Evolutionary conservation across 2,329 filamentous ascomycete species (phyloP).

Genomic region (Aspergillus floridensis): DNA sequence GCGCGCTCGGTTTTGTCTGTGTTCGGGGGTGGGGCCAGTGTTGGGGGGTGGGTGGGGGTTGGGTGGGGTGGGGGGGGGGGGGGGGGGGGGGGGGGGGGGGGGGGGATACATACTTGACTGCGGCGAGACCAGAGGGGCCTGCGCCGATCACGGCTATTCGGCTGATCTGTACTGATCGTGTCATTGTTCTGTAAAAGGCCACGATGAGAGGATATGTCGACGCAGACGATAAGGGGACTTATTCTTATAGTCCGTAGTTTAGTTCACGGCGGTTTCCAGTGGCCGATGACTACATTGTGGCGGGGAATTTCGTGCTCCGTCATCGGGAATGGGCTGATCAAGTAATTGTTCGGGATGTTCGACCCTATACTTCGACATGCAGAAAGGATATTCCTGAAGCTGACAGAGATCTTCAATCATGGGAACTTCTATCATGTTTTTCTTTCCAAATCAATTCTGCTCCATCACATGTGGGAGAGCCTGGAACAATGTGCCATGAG

Average conservation of each 20-base stretch:
- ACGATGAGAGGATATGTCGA: too few relatives aligned
- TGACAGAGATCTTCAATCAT: too few relatives aligned
- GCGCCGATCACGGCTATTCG: slow-evolving; percentile 76
- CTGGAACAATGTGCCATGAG: background rate
- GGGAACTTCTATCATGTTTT: too few relatives aligned
- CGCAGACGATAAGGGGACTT: background rate
- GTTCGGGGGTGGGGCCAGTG: too few relatives aligned
- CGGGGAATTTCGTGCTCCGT: background rate
- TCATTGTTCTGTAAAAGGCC: slow-evolving; percentile 13
- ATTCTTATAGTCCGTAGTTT: background rate
- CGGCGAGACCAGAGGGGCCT: slow-evolving; percentile 73
- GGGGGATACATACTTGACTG: slow-evolving; percentile 60
- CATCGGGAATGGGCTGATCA: background rate
- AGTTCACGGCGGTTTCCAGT: background rate
- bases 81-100: background rate
- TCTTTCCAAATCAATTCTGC: too few relatives aligned
- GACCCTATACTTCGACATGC: background rate
- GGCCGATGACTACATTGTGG: background rate
- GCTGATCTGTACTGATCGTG: slow-evolving; percentile 24
- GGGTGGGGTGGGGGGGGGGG: too few relatives aligned
- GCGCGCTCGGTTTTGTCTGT: too few relatives aligned
- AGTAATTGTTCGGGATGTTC: background rate
- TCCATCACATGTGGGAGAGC: too few relatives aligned
- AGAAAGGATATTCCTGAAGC: background rate
- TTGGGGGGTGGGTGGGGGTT: too few relatives aligned